Evolutionary conservation across 2,329 filamentous ascomycete genomes (phyloP).

Genomic region (Exophiala sp.): DNA sequence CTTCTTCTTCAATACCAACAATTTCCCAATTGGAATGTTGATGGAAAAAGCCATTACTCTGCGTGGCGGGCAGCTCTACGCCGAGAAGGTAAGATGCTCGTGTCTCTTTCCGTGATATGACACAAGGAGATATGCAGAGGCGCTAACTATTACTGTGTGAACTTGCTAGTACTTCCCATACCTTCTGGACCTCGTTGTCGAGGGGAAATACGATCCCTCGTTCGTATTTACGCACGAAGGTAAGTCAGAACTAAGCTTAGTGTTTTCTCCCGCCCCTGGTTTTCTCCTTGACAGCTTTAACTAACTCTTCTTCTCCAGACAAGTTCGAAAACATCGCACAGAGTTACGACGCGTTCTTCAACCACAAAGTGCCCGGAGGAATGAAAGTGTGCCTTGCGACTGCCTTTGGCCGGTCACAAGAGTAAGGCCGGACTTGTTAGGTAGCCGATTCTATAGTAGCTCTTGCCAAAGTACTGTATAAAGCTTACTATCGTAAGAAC

Average conservation of each 20-base stretch:
- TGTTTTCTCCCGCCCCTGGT: neutral
- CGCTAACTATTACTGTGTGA: neutral
- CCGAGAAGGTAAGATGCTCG: constrained; percentile 25
- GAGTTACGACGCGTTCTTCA: constrained; percentile 26
- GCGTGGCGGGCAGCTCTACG: constrained; percentile 4
- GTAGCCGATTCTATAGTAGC: no score
- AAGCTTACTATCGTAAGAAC: no score
- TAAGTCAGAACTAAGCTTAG: constrained; percentile 4
- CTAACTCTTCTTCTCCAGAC: constrained; percentile 19
- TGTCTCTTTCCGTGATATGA: constrained; percentile 13
- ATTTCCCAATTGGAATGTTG: constrained; percentile 75
- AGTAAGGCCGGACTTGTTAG: no score
- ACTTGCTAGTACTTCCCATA: constrained; percentile 31
- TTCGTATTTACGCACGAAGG: constrained; percentile 32
- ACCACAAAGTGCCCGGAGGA: constrained; percentile 32
- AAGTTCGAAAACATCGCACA: constrained; percentile 33
- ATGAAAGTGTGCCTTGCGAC: constrained; percentile 33
- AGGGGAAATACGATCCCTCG: constrained; percentile 31
- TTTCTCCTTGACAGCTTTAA: neutral
- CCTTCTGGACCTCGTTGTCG: constrained; percentile 29
- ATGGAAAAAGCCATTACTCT: constrained; percentile 56
- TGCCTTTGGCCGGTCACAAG: constrained; percentile 26
- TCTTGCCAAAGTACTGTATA: no score
- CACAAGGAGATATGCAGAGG: neutral
- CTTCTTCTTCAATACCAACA: constrained; percentile 73